Evolutionary conservation across 2,329 filamentous ascomycete species (phyloP), one percentile per base, ranked within the genome.

Genomic region (Fusarium concolor): DNA sequence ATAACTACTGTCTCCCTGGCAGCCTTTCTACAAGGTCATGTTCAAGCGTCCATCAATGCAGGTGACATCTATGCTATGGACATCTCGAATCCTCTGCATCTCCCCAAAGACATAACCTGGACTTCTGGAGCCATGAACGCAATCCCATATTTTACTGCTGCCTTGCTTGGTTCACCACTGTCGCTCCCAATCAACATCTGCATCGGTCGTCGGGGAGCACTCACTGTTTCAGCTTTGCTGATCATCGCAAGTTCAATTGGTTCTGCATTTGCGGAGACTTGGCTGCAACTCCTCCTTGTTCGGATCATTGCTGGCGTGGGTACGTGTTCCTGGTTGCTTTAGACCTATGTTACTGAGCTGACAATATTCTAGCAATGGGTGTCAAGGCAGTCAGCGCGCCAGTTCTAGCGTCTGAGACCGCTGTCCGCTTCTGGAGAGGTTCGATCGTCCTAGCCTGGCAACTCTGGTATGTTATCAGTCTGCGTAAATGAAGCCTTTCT

Each of bases 271-370:
- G 29, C 26, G 0, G n/a, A 46, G 10, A 22, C 9, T 10, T 46
- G 28, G 44, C 4, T 9, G 5, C 4, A 46, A 33, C 10, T 33
- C 3, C 44, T 46, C 18, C 17, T 31, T 10, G 44, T 46, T 10
- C 10, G 29, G 2, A 46, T 46, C 2, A 24, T 46, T 17, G 29
- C 44, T 24, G 29, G 29, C 15, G n/a, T 46, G 11, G 29, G 44
- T 22, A 33, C 9, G 18, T 17, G 4, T 5, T 17, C 12, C n/a
- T 2, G 17, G 7, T 2, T 33, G 17, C 15, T n/a, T 0, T 6
- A 2, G 4, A 5, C 8, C 1, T 12, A 7, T 0, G 6, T 9
- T 4, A 8, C 3, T 31, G n/a, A 2, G 11, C 28, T 46, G 15
- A 46, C 10, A 14, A 7, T 4, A 0, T 8, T 24, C 0, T 31